Percentiles rank a stretch among this genome's conserved stretches.
Evolutionary conservation across 2,329 filamentous ascomycete genomes (phyloP).

Genomic region (Ceratocystis smalleyi): DNA sequence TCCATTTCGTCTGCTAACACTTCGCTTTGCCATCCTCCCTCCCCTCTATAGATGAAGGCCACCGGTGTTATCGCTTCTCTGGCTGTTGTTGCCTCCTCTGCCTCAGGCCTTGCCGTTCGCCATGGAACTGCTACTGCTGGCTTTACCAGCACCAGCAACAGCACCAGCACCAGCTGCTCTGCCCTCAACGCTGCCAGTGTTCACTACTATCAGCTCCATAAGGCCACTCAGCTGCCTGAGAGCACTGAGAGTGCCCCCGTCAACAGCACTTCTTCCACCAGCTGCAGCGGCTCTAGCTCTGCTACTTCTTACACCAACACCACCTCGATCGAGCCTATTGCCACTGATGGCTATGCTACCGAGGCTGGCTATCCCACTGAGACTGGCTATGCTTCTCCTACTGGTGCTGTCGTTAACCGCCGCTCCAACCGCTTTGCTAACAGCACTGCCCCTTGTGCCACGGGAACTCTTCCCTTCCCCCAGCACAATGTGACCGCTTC

Average conservation of each 20-base stretch:
- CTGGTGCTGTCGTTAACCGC: not conserved
- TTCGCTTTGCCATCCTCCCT: not conserved
- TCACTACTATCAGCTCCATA: not conserved
- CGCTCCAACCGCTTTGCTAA: not conserved
- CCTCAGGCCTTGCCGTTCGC: not conserved
- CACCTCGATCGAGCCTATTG: not conserved
- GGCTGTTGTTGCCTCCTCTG: not conserved
- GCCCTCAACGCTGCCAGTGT: not conserved
- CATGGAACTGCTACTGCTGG: not conserved
- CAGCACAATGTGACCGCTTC: not conserved
- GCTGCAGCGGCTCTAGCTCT: not conserved
- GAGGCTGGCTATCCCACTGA: not conserved
- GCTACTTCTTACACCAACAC: not conserved
- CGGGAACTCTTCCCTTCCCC: not conserved
- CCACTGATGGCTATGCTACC: not conserved
- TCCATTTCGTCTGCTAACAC: not conserved
- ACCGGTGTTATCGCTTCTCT: not conserved
- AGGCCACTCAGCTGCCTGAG: not conserved
- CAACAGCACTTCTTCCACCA: not conserved
- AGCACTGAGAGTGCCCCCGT: not conserved
- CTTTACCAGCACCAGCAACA: not conserved
- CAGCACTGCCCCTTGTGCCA: not conserved
- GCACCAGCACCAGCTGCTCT: conserved; percentile 5
- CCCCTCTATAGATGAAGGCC: not conserved
- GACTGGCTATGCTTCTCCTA: not conserved